These are phyloP conservation scores for Cucumis variabilis DNA, from an alignment of 331 rosid genomes.

Conservation along the genomic window DNA sequence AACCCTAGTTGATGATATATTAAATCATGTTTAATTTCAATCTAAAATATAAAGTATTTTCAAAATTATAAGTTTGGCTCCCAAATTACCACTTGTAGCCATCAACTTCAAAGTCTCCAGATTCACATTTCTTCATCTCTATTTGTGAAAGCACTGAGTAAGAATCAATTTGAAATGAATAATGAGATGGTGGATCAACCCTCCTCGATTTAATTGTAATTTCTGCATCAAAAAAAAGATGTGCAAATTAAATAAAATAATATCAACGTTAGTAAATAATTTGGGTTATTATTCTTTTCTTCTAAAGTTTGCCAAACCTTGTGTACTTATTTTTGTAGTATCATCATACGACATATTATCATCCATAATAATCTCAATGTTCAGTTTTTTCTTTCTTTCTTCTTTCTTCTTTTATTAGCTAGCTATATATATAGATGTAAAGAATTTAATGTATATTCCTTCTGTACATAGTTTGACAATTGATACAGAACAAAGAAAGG, in stretches of 20 bases:
- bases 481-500: not conserved
- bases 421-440: not conserved
- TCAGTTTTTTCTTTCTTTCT: not conserved
- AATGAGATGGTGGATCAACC: conserved; percentile 19
- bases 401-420: not conserved
- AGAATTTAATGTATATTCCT: not conserved
- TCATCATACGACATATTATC: not conserved
- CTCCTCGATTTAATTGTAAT: conserved; percentile 16
- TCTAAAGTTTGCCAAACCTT: no score
- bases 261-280: no score
- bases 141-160: conserved; percentile 12
- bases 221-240: not conserved
- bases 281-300: no score
- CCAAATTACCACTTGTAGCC: conserved; percentile 29
- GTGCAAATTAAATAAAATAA: no score
- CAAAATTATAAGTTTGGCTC: not conserved
- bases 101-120: conserved; percentile 31
- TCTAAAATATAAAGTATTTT: not conserved
- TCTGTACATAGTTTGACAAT: not conserved
- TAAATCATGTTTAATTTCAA: not conserved
- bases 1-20: not conserved
- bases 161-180: conserved; percentile 24
- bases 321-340: not conserved
- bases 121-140: conserved; percentile 29
- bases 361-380: not conserved